Base-by-base conservation (phyloP, 73 alveolate species). In the Effrenium voratum region DNA sequence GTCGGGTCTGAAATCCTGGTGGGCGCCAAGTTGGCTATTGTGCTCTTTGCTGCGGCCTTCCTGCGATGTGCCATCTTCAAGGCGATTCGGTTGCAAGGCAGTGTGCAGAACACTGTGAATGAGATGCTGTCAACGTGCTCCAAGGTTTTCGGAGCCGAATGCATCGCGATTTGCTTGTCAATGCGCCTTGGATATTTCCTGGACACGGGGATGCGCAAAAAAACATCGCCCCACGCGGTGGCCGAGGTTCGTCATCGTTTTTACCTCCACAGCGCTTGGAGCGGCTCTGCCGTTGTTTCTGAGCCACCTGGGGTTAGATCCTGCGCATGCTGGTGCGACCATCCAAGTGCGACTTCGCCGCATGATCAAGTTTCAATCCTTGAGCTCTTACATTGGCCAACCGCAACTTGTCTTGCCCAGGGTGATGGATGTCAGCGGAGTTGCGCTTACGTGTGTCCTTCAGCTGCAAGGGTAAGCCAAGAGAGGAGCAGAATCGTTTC, bases 351-450 rank as follows among this genome's bases (percentile, higher is more conserved):
- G n/a, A 24, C 87, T 38, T 13, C 70, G 95, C 57, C 47, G 72
- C 66, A 46, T 32, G 79, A 13, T 24, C 2, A 13, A 66, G 0
- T 66, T 16, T 30, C 34, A 63, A 63, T 5, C 41, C 79, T 66
- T 66, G 34, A 13, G 30, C 79, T 13, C 16, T 66, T 66, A 0
- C 77, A 15, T 63, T 8, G 40, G 8, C 5, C 77, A 15, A 24
- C 41, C 34, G 87, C 5, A 38, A 13, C 88, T 43, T 63, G 77
- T 40, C 91, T 30, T 8, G 73, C 32, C 40, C 32, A 90, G 97
- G 97, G 41, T 90, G 97, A 90, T 90, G 97, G 97, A 90, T 24
- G 97, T 90, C 24, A 90, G 97, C 36, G 97, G 97, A 13, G 97
- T 90, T 55, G 97, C 97, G 32, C 76, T 90, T 57, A 90, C 97